Evolutionary conservation across 2,329 filamentous ascomycete genomes (phyloP).

Genomic region (Ceratocystis eucalypticola): DNA sequence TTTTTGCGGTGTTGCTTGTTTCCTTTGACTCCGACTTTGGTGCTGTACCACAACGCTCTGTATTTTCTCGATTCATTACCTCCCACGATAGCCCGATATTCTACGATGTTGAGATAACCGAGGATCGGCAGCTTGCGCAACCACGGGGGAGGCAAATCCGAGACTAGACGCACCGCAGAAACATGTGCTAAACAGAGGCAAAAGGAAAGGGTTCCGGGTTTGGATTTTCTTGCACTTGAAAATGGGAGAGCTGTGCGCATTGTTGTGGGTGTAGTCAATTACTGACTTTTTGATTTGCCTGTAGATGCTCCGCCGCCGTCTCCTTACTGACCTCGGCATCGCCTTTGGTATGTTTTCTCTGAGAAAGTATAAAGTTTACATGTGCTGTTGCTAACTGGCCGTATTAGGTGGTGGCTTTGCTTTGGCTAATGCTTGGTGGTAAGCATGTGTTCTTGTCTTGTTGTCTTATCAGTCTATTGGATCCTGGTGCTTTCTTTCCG

Average conservation of each 20-base stretch:
- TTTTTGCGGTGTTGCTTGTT: not conserved
- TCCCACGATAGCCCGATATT: not conserved
- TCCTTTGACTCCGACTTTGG: not conserved
- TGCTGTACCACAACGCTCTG: not conserved
- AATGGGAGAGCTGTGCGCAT: not conserved
- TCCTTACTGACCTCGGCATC: constrained; percentile 43
- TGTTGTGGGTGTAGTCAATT: not conserved
- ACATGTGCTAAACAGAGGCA: not conserved
- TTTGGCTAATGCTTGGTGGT: constrained; percentile 46
- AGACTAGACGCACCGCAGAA: not conserved
- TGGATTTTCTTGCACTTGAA: not conserved
- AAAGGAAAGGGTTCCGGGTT: not conserved
- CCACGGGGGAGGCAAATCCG: not conserved
- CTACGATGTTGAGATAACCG: not conserved
- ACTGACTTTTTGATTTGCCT: constrained; percentile 10
- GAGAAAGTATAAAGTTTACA: not conserved
- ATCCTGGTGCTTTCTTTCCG: too few relatives aligned
- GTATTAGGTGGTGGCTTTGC: constrained; percentile 38
- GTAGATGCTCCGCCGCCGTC: constrained; percentile 47
- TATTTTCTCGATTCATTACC: not conserved
- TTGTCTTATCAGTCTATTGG: not conserved
- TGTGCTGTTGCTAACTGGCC: constrained; percentile 8
- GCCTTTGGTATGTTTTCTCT: constrained; percentile 37
- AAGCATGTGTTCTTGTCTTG: constrained; percentile 25
- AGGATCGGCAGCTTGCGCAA: not conserved